Conservation (phyloP, 768 basidiomycete genomes). For the Tephrocybe sp. region DNA sequence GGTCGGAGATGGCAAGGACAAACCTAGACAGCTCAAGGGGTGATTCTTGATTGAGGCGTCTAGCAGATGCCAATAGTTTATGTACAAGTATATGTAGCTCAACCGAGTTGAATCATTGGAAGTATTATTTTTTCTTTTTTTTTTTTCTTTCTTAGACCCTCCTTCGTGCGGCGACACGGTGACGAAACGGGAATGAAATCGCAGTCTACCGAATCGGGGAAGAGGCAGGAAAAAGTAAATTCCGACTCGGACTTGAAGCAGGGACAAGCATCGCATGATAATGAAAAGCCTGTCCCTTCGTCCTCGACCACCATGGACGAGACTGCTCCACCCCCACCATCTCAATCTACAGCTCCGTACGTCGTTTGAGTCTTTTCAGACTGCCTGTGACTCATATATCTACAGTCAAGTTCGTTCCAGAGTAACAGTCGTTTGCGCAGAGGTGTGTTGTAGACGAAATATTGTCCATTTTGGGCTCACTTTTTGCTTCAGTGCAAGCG, state of each 20-base stretch:
- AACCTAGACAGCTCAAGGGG: constrained; percentile 10
- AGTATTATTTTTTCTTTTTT: no score
- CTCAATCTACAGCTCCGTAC: constrained; percentile 18
- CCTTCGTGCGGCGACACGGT: neutral
- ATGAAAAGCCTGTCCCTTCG: constrained; percentile 13
- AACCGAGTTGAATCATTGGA: neutral
- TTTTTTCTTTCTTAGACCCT: no score
- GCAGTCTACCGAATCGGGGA: constrained; percentile 13
- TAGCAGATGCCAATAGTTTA: constrained; percentile 16
- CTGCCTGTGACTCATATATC: neutral
- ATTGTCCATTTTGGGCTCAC: constrained; percentile 5
- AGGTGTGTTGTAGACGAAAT: constrained; percentile 39
- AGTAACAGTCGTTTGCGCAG: constrained; percentile 79
- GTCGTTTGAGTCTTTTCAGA: neutral
- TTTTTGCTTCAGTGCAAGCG: constrained; percentile 67
- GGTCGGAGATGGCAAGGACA: constrained; percentile 8
- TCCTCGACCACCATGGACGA: constrained; percentile 19
- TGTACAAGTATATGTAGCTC: constrained; percentile 3
- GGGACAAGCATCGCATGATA: constrained; percentile 11
- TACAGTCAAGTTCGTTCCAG: constrained; percentile 68
- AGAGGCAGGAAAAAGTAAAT: constrained; percentile 6
- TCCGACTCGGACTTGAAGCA: constrained; percentile 18
- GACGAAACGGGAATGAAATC: constrained; percentile 10
- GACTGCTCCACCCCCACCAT: constrained; percentile 6
- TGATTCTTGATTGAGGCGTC: constrained; percentile 9